A percentile compares a stretch with the other conserved stretches of the same genome.
Conservation (phyloP, 768 basidiomycete genomes). For the Hygrocybe coccinea region DNA sequence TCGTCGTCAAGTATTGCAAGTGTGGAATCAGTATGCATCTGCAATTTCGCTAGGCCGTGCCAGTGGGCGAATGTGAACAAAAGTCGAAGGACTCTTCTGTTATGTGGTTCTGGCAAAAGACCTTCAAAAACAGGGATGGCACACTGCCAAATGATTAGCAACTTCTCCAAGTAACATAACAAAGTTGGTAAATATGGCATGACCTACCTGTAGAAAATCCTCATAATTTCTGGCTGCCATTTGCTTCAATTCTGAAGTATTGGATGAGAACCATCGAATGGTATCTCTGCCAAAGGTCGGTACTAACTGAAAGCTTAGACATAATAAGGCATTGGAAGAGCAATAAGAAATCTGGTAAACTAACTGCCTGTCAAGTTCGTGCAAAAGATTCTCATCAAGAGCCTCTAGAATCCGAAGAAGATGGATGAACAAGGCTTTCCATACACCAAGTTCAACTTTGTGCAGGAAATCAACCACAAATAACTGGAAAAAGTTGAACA, state of each 20-base stretch:
- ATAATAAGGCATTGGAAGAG: not conserved
- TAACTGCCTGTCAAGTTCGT: constrained; percentile 17
- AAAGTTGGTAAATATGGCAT: not conserved
- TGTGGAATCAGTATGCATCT: constrained; percentile 31
- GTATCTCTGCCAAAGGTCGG: constrained; percentile 16
- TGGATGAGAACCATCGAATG: constrained; percentile 24
- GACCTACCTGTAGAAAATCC: constrained; percentile 26
- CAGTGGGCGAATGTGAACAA: constrained; percentile 28
- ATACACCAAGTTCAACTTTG: constrained; percentile 28
- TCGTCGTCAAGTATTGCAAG: constrained; percentile 18
- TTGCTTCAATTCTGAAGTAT: constrained; percentile 25
- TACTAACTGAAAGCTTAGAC: constrained; percentile 15
- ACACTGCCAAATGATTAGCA: constrained; percentile 16
- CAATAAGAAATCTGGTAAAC: not conserved
- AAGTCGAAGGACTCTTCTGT: constrained; percentile 21
- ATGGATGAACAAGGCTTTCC: constrained; percentile 25
- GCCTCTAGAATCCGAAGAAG: constrained; percentile 22
- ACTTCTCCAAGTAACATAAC: not conserved
- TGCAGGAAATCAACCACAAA: constrained; percentile 26
- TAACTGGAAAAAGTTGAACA: constrained; percentile 18
- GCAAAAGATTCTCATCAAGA: constrained; percentile 3
- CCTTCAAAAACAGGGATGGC: constrained; percentile 32
- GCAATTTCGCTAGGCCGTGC: constrained; percentile 37
- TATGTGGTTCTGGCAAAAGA: constrained; percentile 22
- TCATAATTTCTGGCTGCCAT: constrained; percentile 29